Conservation (phyloP, 257 asterid species). For the Thymus mandschuricus region DNA sequence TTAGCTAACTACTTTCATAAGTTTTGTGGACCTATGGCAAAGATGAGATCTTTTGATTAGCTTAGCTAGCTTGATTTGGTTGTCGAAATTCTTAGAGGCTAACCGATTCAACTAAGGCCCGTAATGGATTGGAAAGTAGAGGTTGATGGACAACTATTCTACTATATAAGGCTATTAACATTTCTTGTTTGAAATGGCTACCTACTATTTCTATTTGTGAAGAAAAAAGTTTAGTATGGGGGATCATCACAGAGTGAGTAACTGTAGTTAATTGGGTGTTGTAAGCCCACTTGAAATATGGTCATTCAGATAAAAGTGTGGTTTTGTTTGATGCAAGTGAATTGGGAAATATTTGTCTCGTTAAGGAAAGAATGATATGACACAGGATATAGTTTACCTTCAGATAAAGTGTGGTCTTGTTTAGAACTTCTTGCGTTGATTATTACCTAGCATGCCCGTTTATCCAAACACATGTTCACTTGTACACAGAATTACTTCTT, state of each 20-base stretch:
- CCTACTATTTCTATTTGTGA: neutral
- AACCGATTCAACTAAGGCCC: neutral
- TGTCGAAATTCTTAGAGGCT: too few species aligned
- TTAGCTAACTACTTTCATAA: slow-evolving; percentile 4
- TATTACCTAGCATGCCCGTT: neutral
- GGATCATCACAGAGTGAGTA: neutral
- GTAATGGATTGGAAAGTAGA: neutral
- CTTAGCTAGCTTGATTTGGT: slow-evolving; percentile 21
- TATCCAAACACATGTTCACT: slow-evolving; percentile 1
- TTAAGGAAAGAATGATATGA: neutral
- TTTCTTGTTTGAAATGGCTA: neutral
- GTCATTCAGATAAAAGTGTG: neutral
- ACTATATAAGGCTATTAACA: neutral
- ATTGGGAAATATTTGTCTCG: neutral
- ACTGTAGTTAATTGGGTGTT: neutral
- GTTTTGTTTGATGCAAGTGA: neutral
- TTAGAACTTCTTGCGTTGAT: neutral
- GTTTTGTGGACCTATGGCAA: slow-evolving; percentile 10
- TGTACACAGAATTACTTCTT: slow-evolving; percentile 57
- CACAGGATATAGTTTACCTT: neutral
- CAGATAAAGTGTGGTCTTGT: neutral
- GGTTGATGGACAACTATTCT: neutral
- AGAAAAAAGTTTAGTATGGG: neutral
- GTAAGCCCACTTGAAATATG: neutral
- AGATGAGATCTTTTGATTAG: slow-evolving; percentile 3